These are phyloP conservation scores for Trametopsis cervina DNA, from an alignment of 768 basidiomycete genomes.

Conservation along the genomic window DNA sequence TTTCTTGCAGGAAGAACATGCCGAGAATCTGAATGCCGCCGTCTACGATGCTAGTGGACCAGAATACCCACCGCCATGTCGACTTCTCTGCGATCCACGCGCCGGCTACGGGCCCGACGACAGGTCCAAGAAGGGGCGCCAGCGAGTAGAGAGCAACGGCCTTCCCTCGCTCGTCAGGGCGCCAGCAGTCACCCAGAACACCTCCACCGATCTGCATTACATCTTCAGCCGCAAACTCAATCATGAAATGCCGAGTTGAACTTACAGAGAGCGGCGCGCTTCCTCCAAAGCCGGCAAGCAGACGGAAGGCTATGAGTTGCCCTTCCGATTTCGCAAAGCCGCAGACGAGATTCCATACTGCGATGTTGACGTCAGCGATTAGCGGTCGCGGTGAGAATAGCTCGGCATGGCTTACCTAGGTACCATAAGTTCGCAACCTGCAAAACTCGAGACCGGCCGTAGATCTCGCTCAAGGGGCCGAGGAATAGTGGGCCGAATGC, in stretches of 20 bases:
- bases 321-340: constrained; percentile 53
- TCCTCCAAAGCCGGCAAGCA: constrained; percentile 66
- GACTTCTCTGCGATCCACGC: constrained; percentile 59
- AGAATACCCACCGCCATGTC: constrained; percentile 77
- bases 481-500: constrained; percentile 40
- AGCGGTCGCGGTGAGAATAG: not conserved
- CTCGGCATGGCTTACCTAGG: constrained; percentile 35
- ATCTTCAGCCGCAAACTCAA: not conserved
- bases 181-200: constrained; percentile 58
- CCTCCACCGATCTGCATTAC: constrained; percentile 46
- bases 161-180: constrained; percentile 53
- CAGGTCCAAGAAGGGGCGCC: constrained; percentile 61
- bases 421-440: constrained; percentile 63
- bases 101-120: constrained; percentile 57
- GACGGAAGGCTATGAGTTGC: constrained; percentile 61
- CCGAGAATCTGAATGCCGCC: constrained; percentile 48
- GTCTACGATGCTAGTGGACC: constrained; percentile 59
- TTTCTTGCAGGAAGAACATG: constrained; percentile 54
- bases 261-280: constrained; percentile 54
- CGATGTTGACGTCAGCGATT: constrained; percentile 1
- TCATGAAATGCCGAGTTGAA: not conserved
- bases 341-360: constrained; percentile 51
- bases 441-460: constrained; percentile 54
- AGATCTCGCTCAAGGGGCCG: constrained; percentile 68
- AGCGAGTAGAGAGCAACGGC: constrained; percentile 61